phyloP scores from a whole-genome alignment of 106 monocot genomes.

The Allium fistulosum region DNA sequence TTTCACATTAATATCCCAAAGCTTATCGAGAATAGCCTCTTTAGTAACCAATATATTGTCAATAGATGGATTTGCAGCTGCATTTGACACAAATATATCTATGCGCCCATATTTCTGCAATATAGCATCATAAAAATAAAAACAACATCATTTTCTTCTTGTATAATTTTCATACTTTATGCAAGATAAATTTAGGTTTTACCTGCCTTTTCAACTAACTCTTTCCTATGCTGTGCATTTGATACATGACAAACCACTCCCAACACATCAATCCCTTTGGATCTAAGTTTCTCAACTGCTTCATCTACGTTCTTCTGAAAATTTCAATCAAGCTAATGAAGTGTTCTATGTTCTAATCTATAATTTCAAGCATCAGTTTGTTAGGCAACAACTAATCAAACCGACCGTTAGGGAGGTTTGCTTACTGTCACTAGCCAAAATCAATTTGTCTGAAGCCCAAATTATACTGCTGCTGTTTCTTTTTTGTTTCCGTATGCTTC shows the following conservation, averaged over 20 bases:
- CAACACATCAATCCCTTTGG: conserved; percentile 60
- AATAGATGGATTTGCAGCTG: conserved; percentile 79
- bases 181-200: neutral
- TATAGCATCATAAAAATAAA: neutral
- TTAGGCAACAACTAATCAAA: too few relatives aligned
- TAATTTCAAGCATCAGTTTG: too few relatives aligned
- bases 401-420: too few relatives aligned
- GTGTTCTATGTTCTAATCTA: too few relatives aligned
- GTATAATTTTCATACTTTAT: neutral
- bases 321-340: too few relatives aligned
- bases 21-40: conserved; percentile 83
- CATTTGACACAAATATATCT: conserved; percentile 94
- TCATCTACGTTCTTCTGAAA: conserved; percentile 68
- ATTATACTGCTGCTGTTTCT: too few relatives aligned
- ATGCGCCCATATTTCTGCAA: conserved; percentile 76
- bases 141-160: neutral
- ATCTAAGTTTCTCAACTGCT: conserved; percentile 60
- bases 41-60: conserved; percentile 59
- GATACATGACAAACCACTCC: conserved; percentile 93
- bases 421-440: too few relatives aligned
- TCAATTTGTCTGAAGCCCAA: too few relatives aligned
- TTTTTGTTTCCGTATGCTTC: too few relatives aligned
- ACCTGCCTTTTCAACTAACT: conserved; percentile 29
- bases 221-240: conserved; percentile 26
- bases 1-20: conserved; percentile 98